These are phyloP conservation scores for Apiospora aurea DNA, from an alignment of 2,329 filamentous ascomycete genomes.

Conservation along the genomic window DNA sequence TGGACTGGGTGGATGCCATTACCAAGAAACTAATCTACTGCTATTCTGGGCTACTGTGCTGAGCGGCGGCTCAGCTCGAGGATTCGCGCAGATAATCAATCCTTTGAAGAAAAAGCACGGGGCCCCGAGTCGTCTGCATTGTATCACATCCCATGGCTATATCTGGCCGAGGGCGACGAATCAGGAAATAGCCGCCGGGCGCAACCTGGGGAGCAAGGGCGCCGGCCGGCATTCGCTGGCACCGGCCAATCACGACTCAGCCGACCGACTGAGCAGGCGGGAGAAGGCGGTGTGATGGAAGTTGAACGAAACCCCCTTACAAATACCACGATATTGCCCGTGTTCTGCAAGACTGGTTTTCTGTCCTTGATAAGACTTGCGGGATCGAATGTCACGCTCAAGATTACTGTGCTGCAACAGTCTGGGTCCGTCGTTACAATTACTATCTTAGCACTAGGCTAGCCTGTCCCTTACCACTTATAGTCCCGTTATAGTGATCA, in stretches of 20 bases:
- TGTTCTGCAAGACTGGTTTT: not conserved
- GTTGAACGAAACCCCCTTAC: not conserved
- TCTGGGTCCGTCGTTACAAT: not conserved
- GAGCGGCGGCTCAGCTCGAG: not conserved
- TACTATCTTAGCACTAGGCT: slow-evolving; percentile 1
- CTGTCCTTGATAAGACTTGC: not conserved
- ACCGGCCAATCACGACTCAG: not conserved
- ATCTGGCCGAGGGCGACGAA: not conserved
- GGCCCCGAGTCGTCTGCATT: not conserved
- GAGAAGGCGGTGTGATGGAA: slow-evolving; percentile 1
- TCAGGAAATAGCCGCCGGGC: slow-evolving; percentile 21
- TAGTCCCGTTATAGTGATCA: slow-evolving; percentile 11
- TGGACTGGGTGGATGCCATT: not conserved
- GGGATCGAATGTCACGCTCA: not conserved
- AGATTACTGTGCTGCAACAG: slow-evolving; percentile 8
- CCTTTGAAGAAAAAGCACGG: slow-evolving; percentile 4
- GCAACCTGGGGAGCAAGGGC: not conserved
- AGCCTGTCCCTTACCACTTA: not conserved
- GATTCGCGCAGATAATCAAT: slow-evolving; percentile 6
- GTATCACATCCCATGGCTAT: slow-evolving; percentile 12
- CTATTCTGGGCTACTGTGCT: slow-evolving; percentile 7
- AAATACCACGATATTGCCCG: not conserved
- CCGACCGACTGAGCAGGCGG: not conserved
- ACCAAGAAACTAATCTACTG: not conserved
- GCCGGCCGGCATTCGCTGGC: slow-evolving; percentile 13